Percentiles rank a stretch among this genome's conserved stretches.
These are phyloP conservation scores for Brassica nigra DNA, from an alignment of 345 rosid genomes.

Conservation along the genomic window DNA sequence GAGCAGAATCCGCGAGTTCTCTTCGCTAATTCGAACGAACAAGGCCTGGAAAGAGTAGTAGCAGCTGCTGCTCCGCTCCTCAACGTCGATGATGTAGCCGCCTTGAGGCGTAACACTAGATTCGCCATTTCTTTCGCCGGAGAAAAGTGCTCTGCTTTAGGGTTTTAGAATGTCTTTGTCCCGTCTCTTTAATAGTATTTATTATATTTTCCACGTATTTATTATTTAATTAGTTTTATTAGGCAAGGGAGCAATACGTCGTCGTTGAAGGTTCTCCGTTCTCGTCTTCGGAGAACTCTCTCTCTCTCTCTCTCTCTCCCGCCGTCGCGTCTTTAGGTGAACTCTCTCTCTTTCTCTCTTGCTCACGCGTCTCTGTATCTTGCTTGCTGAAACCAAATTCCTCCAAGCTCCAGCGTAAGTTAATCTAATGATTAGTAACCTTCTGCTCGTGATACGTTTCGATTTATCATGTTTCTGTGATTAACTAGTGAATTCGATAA, in stretches of 20 bases:
- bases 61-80: conserved; percentile 23
- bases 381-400: conserved; percentile 5
- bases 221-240: too few relatives aligned
- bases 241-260: neutral
- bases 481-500: neutral
- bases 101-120: conserved; percentile 27
- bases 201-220: too few relatives aligned
- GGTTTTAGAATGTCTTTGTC: neutral
- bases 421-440: neutral
- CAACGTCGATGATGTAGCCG: conserved; percentile 27
- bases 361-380: neutral
- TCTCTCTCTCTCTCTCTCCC: too few relatives aligned
- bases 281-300: neutral
- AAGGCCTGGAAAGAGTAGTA: neutral
- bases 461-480: conserved; percentile 1
- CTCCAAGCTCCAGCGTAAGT: conserved; percentile 11
- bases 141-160: neutral
- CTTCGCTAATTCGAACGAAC: conserved; percentile 18
- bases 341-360: neutral
- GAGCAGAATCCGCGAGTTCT: conserved; percentile 28
- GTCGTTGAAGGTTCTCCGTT: neutral
- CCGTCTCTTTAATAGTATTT: too few relatives aligned
- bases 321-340: too few relatives aligned
- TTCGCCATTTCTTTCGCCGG: conserved; percentile 36
- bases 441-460: neutral